phyloP scores from a whole-genome alignment of 306 rosid species.

The Lathyrus sativus region DNA sequence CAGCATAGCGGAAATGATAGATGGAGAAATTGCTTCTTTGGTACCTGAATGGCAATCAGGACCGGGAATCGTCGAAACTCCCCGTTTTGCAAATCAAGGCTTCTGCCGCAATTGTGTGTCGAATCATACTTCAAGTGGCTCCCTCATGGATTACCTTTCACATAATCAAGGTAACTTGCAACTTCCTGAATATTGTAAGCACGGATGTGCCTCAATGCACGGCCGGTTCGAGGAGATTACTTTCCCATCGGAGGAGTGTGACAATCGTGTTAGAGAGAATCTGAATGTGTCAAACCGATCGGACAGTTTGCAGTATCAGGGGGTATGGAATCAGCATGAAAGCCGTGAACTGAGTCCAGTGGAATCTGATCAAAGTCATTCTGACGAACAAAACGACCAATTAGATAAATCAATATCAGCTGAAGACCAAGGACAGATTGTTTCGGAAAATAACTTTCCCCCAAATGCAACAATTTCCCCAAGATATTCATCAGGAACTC shows the following conservation, averaged over 20 bases:
- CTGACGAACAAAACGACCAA: constrained; percentile 71
- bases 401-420: constrained; percentile 40
- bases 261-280: constrained; percentile 50
- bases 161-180: constrained; percentile 47
- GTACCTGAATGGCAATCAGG: constrained; percentile 86
- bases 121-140: constrained; percentile 63
- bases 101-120: constrained; percentile 72
- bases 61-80: constrained; percentile 75
- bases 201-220: constrained; percentile 73
- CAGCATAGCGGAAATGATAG: constrained; percentile 92
- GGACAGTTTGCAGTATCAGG: constrained; percentile 49
- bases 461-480: constrained; percentile 40
- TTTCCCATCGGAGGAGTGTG: constrained; percentile 66
- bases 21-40: constrained; percentile 77
- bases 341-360: constrained; percentile 67
- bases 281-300: constrained; percentile 46
- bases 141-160: constrained; percentile 54
- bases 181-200: constrained; percentile 60
- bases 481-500: constrained; percentile 45
- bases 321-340: constrained; percentile 64
- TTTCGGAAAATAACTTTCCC: constrained; percentile 37
- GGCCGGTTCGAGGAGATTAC: constrained; percentile 95
- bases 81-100: constrained; percentile 52
- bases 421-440: constrained; percentile 41
- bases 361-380: constrained; percentile 69